These are phyloP conservation scores for Cercospora berteroae DNA, from an alignment of 2,329 filamentous ascomycete genomes.

Conservation along the genomic window DNA sequence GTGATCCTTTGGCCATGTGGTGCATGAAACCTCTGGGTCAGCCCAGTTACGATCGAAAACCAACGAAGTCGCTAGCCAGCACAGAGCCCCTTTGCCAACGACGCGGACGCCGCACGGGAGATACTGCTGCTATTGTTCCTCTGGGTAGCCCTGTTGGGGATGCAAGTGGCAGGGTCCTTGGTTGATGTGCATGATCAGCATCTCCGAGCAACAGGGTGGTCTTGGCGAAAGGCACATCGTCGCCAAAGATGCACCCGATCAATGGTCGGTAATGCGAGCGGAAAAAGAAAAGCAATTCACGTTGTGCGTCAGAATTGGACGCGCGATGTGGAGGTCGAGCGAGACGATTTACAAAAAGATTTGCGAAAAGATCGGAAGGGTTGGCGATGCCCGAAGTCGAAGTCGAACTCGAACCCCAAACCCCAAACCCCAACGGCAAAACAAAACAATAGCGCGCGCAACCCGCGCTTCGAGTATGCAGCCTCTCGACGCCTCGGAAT, in stretches of 20 bases:
- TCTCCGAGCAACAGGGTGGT: neutral
- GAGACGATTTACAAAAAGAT: neutral
- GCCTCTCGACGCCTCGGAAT: neutral
- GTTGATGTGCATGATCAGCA: neutral
- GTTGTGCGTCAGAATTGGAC: neutral
- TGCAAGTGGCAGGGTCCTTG: neutral
- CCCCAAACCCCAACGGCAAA: neutral
- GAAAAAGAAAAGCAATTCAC: too few relatives aligned
- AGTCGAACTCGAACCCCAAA: neutral
- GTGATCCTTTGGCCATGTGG: neutral
- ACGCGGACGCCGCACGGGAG: neutral
- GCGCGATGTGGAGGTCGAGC: neutral
- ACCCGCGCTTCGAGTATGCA: constrained; percentile 4
- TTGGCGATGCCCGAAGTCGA: neutral
- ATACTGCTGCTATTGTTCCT: neutral
- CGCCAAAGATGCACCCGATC: neutral
- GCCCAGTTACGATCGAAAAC: neutral
- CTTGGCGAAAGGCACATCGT: neutral
- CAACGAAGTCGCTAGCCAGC: neutral
- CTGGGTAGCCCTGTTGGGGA: neutral
- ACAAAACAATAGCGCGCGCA: constrained; percentile 2
- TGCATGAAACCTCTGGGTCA: neutral
- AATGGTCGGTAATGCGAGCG: neutral
- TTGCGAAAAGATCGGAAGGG: neutral
- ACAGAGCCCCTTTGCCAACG: neutral